Percentiles rank a stretch among this genome's conserved stretches.
These are phyloP conservation scores for Rhynchosporium secalis DNA, from an alignment of 2,329 filamentous ascomycete genomes.

Conservation along the genomic window DNA sequence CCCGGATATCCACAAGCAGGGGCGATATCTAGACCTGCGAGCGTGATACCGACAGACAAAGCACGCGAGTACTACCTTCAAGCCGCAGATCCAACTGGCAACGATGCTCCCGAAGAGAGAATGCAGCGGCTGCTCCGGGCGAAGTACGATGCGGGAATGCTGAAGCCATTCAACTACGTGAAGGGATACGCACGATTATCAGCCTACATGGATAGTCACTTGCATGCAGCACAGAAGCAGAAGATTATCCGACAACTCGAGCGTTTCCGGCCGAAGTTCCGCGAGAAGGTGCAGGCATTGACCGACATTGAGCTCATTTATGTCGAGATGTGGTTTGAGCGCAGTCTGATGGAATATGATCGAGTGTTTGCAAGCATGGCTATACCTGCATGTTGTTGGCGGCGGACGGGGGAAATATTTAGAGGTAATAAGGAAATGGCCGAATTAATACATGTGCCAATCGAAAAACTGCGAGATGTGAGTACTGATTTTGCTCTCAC, in stretches of 20 bases:
- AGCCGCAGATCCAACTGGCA: constrained; percentile 88
- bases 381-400: constrained; percentile 95
- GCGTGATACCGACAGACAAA: constrained; percentile 58
- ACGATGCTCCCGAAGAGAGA: constrained; percentile 84
- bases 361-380: constrained; percentile 99
- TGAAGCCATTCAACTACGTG: constrained; percentile 98
- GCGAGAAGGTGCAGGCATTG: constrained; percentile 87
- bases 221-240: constrained; percentile 78
- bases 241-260: constrained; percentile 91
- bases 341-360: constrained; percentile 95
- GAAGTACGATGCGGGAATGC: constrained; percentile 91
- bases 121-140: constrained; percentile 93
- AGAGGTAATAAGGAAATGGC: constrained; percentile 99
- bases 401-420: constrained; percentile 95
- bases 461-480: constrained; percentile 88
- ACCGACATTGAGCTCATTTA: constrained; percentile 93
- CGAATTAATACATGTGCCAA: constrained; percentile 88
- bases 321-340: constrained; percentile 99
- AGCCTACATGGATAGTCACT: constrained; percentile 87
- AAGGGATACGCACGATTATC: constrained; percentile 90
- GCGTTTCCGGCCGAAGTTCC: constrained; percentile 91
- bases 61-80: constrained; percentile 94
- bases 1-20: constrained; percentile 48
- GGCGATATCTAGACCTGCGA: constrained; percentile 60
- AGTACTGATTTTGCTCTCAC: constrained; percentile 43